These are phyloP conservation scores for Sporisorium sorghi DNA, from an alignment of 1,284 basidiomycete genomes.

Conservation along the genomic window DNA sequence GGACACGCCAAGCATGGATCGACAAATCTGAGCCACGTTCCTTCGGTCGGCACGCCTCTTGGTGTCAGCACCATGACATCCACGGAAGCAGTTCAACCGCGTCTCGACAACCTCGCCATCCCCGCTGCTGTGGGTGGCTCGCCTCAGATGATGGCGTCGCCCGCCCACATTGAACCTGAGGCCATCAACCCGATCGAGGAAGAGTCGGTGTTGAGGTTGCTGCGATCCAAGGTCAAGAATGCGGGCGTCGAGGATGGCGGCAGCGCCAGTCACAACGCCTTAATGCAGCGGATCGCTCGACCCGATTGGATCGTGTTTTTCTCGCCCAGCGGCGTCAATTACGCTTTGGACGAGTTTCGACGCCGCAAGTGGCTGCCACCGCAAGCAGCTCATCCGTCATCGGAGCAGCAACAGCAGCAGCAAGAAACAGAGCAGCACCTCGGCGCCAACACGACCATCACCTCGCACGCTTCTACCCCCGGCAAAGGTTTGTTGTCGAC, in stretches of 20 bases:
- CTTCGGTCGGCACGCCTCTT: slow-evolving; percentile 39
- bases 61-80: slow-evolving; percentile 50
- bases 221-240: slow-evolving; percentile 30
- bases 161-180: slow-evolving; percentile 30
- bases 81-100: slow-evolving; percentile 23
- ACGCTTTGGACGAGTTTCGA: slow-evolving; percentile 58
- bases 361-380: slow-evolving; percentile 57
- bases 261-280: not conserved
- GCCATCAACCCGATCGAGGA: slow-evolving; percentile 44
- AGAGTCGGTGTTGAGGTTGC: slow-evolving; percentile 32
- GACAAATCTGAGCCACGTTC: slow-evolving; percentile 33
- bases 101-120: slow-evolving; percentile 20
- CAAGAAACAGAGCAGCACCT: not conserved
- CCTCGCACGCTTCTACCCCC: slow-evolving; percentile 12
- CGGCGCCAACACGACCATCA: slow-evolving; percentile 25
- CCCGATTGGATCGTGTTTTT: slow-evolving; percentile 68
- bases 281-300: slow-evolving; percentile 25
- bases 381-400: not conserved
- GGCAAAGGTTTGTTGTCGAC: slow-evolving; percentile 1
- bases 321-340: slow-evolving; percentile 65
- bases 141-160: slow-evolving; percentile 33
- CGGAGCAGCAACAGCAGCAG: slow-evolving; percentile 4
- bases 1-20: slow-evolving; percentile 8
- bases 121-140: slow-evolving; percentile 28
- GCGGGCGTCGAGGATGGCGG: slow-evolving; percentile 10